phyloP scores from a whole-genome alignment of 805 yeast species.

The Candida xiaguanensis region DNA sequence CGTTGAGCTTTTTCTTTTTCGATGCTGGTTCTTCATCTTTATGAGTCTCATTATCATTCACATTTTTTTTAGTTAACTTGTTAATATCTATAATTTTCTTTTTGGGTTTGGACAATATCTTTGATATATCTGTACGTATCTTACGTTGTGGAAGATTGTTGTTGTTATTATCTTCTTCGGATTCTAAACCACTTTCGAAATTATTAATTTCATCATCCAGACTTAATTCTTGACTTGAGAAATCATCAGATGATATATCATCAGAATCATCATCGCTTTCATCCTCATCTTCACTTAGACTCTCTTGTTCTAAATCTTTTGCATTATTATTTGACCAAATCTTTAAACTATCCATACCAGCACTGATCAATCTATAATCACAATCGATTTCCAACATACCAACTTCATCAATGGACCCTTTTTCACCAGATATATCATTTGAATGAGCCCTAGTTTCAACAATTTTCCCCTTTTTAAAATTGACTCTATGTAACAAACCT shows the following conservation, averaged over 20 bases:
- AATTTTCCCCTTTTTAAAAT: conserved; percentile 60
- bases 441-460: conserved; percentile 67
- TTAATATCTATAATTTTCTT: conserved; percentile 17
- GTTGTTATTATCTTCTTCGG: conserved; percentile 11
- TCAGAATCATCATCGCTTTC: conserved; percentile 17
- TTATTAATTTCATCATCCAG: conserved; percentile 10
- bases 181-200: conserved; percentile 11
- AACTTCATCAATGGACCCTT: conserved; percentile 63
- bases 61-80: conserved; percentile 14
- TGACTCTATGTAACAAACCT: conserved; percentile 66
- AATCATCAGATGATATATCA: conserved; percentile 17
- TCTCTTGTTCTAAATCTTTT: conserved; percentile 14
- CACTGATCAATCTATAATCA: conserved; percentile 74
- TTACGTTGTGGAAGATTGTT: conserved; percentile 6
- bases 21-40: conserved; percentile 17
- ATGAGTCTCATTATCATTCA: conserved; percentile 3
- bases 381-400: conserved; percentile 72
- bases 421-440: conserved; percentile 24
- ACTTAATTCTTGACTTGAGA: conserved; percentile 10
- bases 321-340: conserved; percentile 57
- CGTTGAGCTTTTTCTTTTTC: conserved; percentile 31
- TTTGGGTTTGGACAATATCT: conserved; percentile 11
- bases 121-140: conserved; percentile 8
- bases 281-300: conserved; percentile 21
- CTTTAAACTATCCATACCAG: conserved; percentile 78